A percentile compares a stretch with the other conserved stretches of the same genome.
phyloP scores from a whole-genome alignment of 805 yeast genomes.

The Candida taoyuanica region DNA sequence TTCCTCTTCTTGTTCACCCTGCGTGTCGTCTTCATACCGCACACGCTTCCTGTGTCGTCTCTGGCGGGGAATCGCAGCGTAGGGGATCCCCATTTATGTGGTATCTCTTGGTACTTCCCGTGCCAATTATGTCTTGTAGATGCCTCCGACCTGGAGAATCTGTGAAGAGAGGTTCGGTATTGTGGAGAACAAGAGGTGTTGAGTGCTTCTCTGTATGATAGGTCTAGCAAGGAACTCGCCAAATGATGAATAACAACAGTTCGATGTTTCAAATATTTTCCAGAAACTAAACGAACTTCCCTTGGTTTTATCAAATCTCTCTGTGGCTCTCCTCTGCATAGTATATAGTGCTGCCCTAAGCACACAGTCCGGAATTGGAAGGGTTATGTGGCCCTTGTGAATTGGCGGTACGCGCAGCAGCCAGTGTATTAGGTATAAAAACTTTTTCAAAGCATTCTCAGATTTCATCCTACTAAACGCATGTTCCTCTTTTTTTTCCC shows the following conservation, averaged over 20 bases:
- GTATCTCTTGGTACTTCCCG: neutral
- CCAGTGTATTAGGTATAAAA: constrained; percentile 1
- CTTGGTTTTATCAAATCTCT: no score
- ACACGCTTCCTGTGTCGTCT: constrained; percentile 7
- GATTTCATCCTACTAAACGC: constrained; percentile 2
- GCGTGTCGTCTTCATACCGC: constrained; percentile 7
- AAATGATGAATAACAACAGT: no score
- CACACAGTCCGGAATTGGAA: neutral
- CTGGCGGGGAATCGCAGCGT: constrained; percentile 1
- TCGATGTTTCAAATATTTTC: no score
- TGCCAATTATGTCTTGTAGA: neutral
- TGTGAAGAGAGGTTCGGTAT: no score
- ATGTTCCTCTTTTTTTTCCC: constrained; percentile 9
- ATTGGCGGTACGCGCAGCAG: neutral
- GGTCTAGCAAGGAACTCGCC: no score
- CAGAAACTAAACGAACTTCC: no score
- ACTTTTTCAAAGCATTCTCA: constrained; percentile 3
- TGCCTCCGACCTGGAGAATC: no score
- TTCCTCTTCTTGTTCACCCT: neutral
- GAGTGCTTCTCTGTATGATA: no score
- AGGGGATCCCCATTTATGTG: constrained; percentile 12
- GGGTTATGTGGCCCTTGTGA: constrained; percentile 6
- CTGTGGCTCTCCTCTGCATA: no score
- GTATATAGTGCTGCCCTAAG: no score
- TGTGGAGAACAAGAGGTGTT: no score